phyloP scores from a whole-genome alignment of 345 rosid genomes.

The Eucalyptus dawsonii region DNA sequence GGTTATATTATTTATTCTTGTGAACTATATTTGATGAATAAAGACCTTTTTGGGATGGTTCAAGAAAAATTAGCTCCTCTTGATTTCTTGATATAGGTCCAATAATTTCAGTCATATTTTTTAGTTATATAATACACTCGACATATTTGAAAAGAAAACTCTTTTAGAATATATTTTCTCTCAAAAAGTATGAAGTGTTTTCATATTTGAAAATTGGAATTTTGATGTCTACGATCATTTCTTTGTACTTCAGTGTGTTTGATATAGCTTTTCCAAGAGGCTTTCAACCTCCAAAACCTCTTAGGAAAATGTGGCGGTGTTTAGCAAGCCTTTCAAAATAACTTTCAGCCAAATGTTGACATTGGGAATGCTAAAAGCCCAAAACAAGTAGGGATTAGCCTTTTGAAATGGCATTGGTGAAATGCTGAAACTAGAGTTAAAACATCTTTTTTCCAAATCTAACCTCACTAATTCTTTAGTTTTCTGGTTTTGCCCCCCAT shows the following conservation, averaged over 20 bases:
- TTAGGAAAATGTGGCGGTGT: fast-evolving
- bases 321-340: too few relatives aligned
- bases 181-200: neutral
- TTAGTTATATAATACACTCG: neutral
- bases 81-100: neutral
- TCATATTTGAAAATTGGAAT: neutral
- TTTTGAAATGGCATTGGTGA: too few relatives aligned
- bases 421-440: too few relatives aligned
- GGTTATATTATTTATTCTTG: neutral
- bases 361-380: too few relatives aligned
- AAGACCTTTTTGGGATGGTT: neutral
- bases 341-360: fast-evolving
- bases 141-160: neutral
- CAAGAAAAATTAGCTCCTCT: neutral
- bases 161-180: neutral
- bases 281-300: too few relatives aligned
- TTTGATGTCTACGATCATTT: neutral
- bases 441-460: too few relatives aligned
- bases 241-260: too few relatives aligned
- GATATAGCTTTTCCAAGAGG: too few relatives aligned
- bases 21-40: neutral
- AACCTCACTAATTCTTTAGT: too few relatives aligned
- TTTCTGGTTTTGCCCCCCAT: too few relatives aligned
- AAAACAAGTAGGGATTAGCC: too few relatives aligned
- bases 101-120: neutral